Conservation (phyloP, 2,329 filamentous ascomycete genomes). For the Fusarium incarnatum region DNA sequence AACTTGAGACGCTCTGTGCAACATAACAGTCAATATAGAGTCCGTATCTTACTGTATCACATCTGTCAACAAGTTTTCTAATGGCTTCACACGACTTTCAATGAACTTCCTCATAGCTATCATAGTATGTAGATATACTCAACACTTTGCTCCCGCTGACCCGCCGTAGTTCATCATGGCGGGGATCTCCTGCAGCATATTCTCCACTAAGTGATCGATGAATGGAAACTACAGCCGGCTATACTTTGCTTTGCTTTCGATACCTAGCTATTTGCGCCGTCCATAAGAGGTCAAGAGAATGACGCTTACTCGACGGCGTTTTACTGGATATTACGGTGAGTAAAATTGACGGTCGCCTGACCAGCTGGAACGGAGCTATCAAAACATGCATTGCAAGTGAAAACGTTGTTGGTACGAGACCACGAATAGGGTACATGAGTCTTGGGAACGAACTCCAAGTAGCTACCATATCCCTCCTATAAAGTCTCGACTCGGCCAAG, state of each 20-base stretch:
- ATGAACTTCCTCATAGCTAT: not conserved
- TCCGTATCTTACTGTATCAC: not conserved
- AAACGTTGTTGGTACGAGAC: constrained; percentile 6
- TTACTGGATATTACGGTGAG: constrained; percentile 41
- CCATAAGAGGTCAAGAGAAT: constrained; percentile 44
- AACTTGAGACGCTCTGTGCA: constrained; percentile 26
- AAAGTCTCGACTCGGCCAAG: not conserved
- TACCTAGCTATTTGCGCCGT: constrained; percentile 13
- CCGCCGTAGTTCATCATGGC: constrained; percentile 37
- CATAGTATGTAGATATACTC: constrained; percentile 1
- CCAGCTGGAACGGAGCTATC: constrained; percentile 27
- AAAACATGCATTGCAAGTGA: constrained; percentile 29
- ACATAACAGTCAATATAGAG: constrained; percentile 6
- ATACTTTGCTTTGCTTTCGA: constrained; percentile 19
- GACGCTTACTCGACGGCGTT: constrained; percentile 48
- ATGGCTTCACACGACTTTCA: not conserved
- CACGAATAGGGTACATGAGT: not conserved
- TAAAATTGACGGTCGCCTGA: constrained; percentile 33
- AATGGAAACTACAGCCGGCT: constrained; percentile 4
- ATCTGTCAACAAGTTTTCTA: not conserved
- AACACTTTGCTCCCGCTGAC: constrained; percentile 21
- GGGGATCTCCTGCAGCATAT: constrained; percentile 37
- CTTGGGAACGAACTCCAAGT: not conserved
- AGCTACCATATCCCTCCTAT: not conserved
- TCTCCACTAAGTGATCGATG: constrained; percentile 45